phyloP scores from a whole-genome alignment of 2,329 filamentous ascomycete genomes.

The Botrytis porri region DNA sequence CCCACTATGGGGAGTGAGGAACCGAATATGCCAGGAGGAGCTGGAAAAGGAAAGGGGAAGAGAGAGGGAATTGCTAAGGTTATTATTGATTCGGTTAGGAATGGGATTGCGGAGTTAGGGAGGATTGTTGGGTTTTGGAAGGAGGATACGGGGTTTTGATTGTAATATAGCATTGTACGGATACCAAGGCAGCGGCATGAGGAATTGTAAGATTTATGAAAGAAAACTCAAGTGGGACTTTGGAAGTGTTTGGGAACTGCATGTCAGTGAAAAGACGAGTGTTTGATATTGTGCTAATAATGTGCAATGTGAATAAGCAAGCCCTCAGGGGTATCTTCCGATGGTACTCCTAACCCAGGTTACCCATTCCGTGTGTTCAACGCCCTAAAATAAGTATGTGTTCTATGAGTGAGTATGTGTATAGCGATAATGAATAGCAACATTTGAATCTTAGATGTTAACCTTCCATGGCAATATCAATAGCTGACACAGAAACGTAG shows the following conservation, averaged over 20 bases:
- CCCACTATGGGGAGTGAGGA: conserved; percentile 83
- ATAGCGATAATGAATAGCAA: conserved; percentile 32
- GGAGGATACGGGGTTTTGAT: conserved; percentile 33
- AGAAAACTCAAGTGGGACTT: background rate
- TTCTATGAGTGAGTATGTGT: conserved; percentile 23
- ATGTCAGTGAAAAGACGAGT: background rate
- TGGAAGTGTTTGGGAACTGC: no score
- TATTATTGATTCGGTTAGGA: conserved; percentile 56
- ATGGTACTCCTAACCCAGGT: conserved; percentile 7
- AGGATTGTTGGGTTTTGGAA: conserved; percentile 33
- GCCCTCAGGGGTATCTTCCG: conserved; percentile 29
- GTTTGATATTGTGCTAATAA: conserved; percentile 15
- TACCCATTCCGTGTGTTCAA: background rate
- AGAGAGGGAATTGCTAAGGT: conserved; percentile 66
- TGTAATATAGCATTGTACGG: conserved; percentile 11
- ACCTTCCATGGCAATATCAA: background rate
- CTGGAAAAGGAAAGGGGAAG: conserved; percentile 47
- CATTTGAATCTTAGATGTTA: background rate
- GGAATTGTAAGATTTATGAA: background rate
- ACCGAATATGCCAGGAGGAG: conserved; percentile 39
- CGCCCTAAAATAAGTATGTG: conserved; percentile 25
- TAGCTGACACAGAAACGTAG: background rate
- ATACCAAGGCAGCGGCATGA: conserved; percentile 4
- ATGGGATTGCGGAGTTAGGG: conserved; percentile 45
- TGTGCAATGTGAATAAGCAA: conserved; percentile 15